Percentiles rank a stretch among this genome's conserved stretches.
Conservation (phyloP, 2,329 filamentous ascomycete genomes). For the Aspergillus pseudoviridinutans region DNA sequence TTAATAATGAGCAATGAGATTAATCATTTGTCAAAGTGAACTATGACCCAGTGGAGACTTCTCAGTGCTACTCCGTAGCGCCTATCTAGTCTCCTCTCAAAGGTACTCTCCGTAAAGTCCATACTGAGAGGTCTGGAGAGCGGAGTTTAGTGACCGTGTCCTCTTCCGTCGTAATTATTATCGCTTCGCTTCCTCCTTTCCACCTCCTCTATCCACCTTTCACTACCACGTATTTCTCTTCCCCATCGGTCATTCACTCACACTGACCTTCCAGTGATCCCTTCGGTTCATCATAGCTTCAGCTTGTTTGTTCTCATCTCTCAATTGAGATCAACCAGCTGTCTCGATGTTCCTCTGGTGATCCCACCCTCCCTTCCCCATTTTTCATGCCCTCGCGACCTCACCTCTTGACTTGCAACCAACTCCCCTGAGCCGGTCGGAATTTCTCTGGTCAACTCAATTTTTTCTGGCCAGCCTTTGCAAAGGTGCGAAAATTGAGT, state of each 20-base stretch:
- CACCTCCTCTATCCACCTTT: constrained; percentile 5
- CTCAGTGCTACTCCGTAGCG: not conserved
- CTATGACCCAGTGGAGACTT: not conserved
- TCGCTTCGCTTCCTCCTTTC: constrained; percentile 1
- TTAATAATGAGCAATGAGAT: not conserved
- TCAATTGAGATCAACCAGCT: not conserved
- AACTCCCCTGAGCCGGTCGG: not conserved
- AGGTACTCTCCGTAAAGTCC: not conserved
- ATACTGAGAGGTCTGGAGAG: not conserved
- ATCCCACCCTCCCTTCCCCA: constrained; percentile 8
- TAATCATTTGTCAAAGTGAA: not conserved
- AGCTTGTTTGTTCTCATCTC: not conserved
- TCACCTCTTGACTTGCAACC: constrained; percentile 4
- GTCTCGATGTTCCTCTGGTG: constrained; percentile 18
- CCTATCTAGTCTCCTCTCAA: not conserved
- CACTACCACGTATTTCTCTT: not conserved
- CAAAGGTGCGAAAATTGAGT: not conserved
- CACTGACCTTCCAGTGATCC: not conserved
- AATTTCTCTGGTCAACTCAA: constrained; percentile 3
- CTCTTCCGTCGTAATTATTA: not conserved
- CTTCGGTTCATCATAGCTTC: not conserved
- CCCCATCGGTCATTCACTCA: not conserved
- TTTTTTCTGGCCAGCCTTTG: not conserved
- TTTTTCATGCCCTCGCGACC: constrained; percentile 1
- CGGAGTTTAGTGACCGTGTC: not conserved